Evolutionary conservation across 768 basidiomycete species (phyloP).

Genomic region (Lentinula boryana): DNA sequence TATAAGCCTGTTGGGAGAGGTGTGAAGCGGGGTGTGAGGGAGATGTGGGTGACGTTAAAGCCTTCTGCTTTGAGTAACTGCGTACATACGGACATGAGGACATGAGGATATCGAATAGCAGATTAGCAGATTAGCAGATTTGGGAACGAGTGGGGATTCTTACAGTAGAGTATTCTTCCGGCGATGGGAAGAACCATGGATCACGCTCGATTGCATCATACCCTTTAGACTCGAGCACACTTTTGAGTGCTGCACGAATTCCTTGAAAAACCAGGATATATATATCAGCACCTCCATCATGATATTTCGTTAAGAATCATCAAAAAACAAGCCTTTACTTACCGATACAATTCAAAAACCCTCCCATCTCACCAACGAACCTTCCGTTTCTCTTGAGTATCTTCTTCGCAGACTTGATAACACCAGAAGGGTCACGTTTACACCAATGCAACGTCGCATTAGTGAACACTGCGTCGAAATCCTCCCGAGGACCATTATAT

Average conservation of each 20-base stretch:
- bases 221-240: conserved; percentile 44
- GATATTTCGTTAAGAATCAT: too few species aligned
- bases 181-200: conserved; percentile 84
- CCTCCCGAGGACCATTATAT: conserved; percentile 22
- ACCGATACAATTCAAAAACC: conserved; percentile 70
- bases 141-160: conserved; percentile 5
- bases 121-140: too few species aligned
- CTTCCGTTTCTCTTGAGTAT: conserved; percentile 58
- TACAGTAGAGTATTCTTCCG: conserved; percentile 58
- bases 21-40: conserved; percentile 50
- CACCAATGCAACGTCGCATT: conserved; percentile 86
- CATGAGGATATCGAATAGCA: too few species aligned
- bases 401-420: conserved; percentile 52
- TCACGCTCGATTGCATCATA: conserved; percentile 56
- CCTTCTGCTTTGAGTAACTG: conserved; percentile 52
- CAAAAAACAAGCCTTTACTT: background rate
- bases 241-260: conserved; percentile 51
- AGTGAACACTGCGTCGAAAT: conserved; percentile 74
- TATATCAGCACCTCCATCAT: too few species aligned
- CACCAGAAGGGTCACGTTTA: conserved; percentile 62
- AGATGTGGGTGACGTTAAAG: conserved; percentile 49
- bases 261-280: conserved; percentile 37
- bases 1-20: conserved; percentile 44
- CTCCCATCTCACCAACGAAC: conserved; percentile 75
- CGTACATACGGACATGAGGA: too few species aligned